Conservation (phyloP, 2,329 filamentous ascomycete species). For the Calonectria pauciramosa region DNA sequence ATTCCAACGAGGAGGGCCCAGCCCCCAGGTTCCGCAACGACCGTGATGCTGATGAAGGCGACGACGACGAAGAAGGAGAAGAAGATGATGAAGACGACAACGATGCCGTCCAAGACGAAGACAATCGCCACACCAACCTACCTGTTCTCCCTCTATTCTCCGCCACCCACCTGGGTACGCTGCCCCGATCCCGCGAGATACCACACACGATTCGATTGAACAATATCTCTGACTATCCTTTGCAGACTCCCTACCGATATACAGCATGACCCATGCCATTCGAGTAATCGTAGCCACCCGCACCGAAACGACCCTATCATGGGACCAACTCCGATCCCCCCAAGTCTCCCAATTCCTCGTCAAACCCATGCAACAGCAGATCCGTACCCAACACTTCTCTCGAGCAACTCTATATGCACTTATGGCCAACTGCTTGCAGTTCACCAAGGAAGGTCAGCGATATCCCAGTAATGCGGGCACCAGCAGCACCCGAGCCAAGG, state of each 20-base stretch:
- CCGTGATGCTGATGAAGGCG: constrained; percentile 53
- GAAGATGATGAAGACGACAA: constrained; percentile 64
- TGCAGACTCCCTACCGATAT: constrained; percentile 86
- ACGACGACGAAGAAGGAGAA: constrained; percentile 59
- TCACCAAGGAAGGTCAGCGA: constrained; percentile 86
- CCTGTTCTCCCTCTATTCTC: constrained; percentile 83
- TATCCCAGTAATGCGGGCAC: constrained; percentile 88
- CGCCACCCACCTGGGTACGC: constrained; percentile 78
- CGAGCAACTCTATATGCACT: constrained; percentile 89
- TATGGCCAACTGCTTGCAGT: constrained; percentile 94
- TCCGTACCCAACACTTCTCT: constrained; percentile 85
- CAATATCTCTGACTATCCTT: constrained; percentile 19
- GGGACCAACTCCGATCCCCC: constrained; percentile 96
- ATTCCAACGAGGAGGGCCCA: constrained; percentile 55
- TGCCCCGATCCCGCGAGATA: not conserved
- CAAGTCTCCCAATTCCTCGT: constrained; percentile 96
- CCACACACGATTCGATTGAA: not conserved
- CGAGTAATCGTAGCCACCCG: constrained; percentile 85
- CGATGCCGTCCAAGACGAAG: constrained; percentile 57
- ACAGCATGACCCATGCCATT: constrained; percentile 91
- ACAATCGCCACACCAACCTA: constrained; percentile 44
- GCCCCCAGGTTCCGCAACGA: constrained; percentile 38
- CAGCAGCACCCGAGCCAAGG: constrained; percentile 85
- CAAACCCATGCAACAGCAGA: constrained; percentile 94
- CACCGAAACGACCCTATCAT: constrained; percentile 92